phyloP scores from a whole-genome alignment of 805 yeast species.

The Myxozyma vanderwaltii region DNA sequence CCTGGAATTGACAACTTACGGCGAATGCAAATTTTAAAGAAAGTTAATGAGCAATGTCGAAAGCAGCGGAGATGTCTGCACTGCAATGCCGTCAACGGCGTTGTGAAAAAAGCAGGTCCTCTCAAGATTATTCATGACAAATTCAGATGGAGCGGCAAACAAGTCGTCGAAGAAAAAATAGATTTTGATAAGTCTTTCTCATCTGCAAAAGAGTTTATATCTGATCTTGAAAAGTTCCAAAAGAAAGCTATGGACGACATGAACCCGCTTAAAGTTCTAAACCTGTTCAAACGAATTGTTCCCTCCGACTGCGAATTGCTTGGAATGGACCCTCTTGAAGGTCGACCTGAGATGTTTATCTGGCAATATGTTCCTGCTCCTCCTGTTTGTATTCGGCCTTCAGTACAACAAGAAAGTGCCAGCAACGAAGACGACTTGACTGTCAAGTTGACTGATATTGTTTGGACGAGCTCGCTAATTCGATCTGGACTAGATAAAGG shows the following conservation, averaged over 20 bases:
- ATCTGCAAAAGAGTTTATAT: constrained; percentile 69
- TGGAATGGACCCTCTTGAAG: constrained; percentile 85
- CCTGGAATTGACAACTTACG: constrained; percentile 89
- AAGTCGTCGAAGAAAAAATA: constrained; percentile 77
- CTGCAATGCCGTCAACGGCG: constrained; percentile 92
- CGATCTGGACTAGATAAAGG: constrained; percentile 95
- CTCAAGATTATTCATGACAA: constrained; percentile 94
- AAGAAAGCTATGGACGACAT: constrained; percentile 90
- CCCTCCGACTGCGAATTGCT: constrained; percentile 90
- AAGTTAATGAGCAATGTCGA: constrained; percentile 86
- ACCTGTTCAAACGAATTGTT: constrained; percentile 79
- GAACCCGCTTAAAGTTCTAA: constrained; percentile 86
- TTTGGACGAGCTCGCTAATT: constrained; percentile 93
- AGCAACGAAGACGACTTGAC: constrained; percentile 97
- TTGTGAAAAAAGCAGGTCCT: constrained; percentile 96
- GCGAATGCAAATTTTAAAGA: constrained; percentile 84
- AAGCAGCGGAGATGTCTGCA: constrained; percentile 88
- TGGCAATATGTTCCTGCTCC: constrained; percentile 99
- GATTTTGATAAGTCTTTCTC: constrained; percentile 87
- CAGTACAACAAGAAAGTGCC: constrained; percentile 90
- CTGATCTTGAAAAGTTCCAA: constrained; percentile 84
- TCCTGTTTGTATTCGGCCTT: constrained; percentile 97
- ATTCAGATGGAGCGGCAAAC: constrained; percentile 93
- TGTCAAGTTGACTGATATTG: constrained; percentile 92
- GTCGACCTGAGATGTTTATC: constrained; percentile 93